Base-by-base conservation (phyloP, 257 asterid species). In the Solanum piurae region DNA sequence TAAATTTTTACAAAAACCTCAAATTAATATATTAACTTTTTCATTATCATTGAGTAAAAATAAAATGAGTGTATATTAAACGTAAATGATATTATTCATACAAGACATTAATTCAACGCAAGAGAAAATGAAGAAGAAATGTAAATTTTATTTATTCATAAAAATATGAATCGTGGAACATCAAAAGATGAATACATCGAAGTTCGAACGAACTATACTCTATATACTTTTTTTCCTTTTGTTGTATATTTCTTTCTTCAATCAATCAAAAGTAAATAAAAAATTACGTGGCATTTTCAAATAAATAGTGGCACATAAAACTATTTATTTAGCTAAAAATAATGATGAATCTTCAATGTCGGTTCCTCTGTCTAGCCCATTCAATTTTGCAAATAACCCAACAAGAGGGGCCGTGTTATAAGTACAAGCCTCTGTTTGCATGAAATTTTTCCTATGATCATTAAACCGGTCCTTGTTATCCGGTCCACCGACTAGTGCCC, bases 351-450 rank as follows among this genome's bases (percentile, higher is more conserved):
- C 86, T 49, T 82, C 86, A 18, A 49, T 29, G 31, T 82, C 31
- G 44, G 12, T 82, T n/a, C 10, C 86, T 82, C 86, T 82, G 9
- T 82, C 86, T 21, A 82, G 20, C 29, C 68, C 86, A 64, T 90
- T 75, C 40, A 96, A 14, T 87, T 89, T 93, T 12, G 98, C 98
- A 40, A 96, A 95, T 83, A 93, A 91, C 18, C 98, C 99, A 5
- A 95, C 95, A 46, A 96, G 87, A 5, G 98, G 96, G 0, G 99
- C 98, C 0, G 98, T 93, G 83, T 94, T 96, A 42, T 96, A 96
- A 12, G 96, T 94, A 86, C 99, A 96, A 73, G 98, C 98, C 90
- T 96, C 99, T 5, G 99, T 95, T 83, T 96, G 99, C 91, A 92
- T 88, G 14, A 91, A 96, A 74, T 96, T 94, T 4, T 92, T 96